These are phyloP conservation scores for Hypholoma sublateritium DNA, from an alignment of 768 basidiomycete genomes.

Conservation along the genomic window DNA sequence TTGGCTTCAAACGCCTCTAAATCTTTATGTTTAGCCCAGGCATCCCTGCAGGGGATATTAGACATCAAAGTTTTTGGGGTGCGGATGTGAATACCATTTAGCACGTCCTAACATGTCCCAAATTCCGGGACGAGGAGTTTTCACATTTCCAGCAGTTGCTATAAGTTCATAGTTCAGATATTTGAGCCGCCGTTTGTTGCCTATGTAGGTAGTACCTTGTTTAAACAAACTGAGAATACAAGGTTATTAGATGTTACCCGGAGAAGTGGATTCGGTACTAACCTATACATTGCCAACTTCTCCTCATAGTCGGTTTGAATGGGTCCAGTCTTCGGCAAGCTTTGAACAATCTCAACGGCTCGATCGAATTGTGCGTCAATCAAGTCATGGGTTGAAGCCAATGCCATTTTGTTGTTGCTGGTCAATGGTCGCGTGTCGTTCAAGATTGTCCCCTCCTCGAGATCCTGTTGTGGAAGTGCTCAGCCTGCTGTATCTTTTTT, in stretches of 20 bases:
- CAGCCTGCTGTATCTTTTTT: too few relatives aligned
- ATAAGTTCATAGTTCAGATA: conserved; percentile 11
- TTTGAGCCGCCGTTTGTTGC: background rate
- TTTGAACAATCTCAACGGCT: conserved; percentile 92
- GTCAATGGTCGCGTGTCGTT: too few relatives aligned
- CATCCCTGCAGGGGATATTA: conserved; percentile 60
- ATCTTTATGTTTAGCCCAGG: conserved; percentile 93
- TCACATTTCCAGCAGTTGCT: conserved; percentile 93
- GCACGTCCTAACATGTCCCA: conserved; percentile 92
- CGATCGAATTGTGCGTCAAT: conserved; percentile 89
- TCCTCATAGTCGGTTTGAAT: conserved; percentile 97
- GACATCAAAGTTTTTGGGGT: background rate
- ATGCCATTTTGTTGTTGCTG: conserved; percentile 42
- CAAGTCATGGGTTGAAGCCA: conserved; percentile 54
- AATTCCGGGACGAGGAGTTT: conserved; percentile 74
- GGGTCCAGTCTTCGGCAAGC: conserved; percentile 89
- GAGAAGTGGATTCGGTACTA: conserved; percentile 16
- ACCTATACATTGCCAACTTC: conserved; percentile 93
- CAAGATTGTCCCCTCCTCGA: too few relatives aligned
- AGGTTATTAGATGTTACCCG: conserved; percentile 10
- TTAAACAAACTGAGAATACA: conserved; percentile 75
- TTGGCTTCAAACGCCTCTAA: conserved; percentile 79
- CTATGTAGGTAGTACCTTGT: conserved; percentile 61
- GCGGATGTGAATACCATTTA: conserved; percentile 59
- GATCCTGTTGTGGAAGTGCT: too few relatives aligned